Conservation (phyloP, 139 green algal species). For the Chlorella sp. region DNA sequence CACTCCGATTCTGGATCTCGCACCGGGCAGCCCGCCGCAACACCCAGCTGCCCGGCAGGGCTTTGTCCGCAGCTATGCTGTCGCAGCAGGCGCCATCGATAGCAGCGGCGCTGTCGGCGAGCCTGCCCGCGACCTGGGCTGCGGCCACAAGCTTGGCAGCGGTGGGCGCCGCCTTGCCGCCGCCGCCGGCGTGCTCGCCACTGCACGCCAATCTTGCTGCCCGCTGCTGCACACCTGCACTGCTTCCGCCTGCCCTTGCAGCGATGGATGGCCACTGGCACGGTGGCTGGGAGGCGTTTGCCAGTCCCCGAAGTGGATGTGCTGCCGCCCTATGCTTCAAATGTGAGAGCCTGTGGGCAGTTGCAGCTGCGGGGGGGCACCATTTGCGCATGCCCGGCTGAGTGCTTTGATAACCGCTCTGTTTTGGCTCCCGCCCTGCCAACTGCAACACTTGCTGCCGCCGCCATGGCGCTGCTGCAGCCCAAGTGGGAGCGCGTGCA, state of each 20-base stretch:
- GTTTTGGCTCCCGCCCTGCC: too few species aligned
- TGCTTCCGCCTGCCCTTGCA: not conserved
- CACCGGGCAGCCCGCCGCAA: too few species aligned
- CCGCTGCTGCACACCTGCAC: not conserved
- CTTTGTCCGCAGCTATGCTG: not conserved
- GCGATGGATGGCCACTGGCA: not conserved
- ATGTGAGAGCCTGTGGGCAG: not conserved
- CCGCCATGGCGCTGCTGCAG: not conserved
- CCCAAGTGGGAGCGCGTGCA: conserved; percentile 34
- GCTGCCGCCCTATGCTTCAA: conserved; percentile 17
- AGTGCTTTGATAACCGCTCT: too few species aligned
- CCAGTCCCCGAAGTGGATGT: not conserved
- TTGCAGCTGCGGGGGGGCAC: too few species aligned
- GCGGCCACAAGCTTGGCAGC: not conserved
- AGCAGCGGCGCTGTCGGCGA: not conserved
- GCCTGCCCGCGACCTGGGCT: not conserved
- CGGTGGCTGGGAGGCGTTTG: not conserved
- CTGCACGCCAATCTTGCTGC: not conserved
- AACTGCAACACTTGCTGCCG: not conserved
- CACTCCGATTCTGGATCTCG: not conserved
- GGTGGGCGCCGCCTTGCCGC: not conserved
- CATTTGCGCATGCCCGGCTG: too few species aligned
- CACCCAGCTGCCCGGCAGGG: not conserved
- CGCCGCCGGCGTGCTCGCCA: not conserved
- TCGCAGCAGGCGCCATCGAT: not conserved